Percentiles rank a stretch among this genome's conserved stretches.
phyloP scores from a whole-genome alignment of 1,284 basidiomycete species.

The Leccinum proximum region DNA sequence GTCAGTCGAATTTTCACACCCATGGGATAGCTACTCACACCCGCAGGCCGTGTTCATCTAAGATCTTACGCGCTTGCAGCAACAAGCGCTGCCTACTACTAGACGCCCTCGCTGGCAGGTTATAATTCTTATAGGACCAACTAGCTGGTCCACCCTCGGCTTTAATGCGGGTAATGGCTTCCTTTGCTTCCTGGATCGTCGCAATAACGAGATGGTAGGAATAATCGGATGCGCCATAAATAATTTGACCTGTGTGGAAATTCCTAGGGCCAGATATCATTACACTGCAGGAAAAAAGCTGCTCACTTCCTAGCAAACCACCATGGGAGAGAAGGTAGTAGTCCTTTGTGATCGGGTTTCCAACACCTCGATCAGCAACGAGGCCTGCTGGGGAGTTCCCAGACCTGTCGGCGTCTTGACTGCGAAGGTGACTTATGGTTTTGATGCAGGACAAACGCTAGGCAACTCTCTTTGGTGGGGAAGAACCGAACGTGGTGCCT shows the following conservation, averaged over 20 bases:
- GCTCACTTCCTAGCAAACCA: conserved; percentile 50
- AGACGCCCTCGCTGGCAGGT: conserved; percentile 64
- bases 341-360: conserved; percentile 66
- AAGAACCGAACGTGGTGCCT: conserved; percentile 45
- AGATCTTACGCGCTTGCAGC: conserved; percentile 52
- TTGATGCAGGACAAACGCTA: background rate
- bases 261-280: conserved; percentile 52
- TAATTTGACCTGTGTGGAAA: conserved; percentile 61
- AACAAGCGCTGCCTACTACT: conserved; percentile 54
- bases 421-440: conserved; percentile 5
- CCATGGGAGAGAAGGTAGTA: conserved; percentile 61
- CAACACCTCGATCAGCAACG: conserved; percentile 63
- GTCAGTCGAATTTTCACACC: conserved; percentile 4
- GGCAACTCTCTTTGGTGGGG: conserved; percentile 26
- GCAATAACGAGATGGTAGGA: conserved; percentile 61
- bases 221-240: conserved; percentile 57
- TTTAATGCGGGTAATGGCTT: conserved; percentile 64
- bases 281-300: background rate
- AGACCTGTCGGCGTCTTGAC: conserved; percentile 48
- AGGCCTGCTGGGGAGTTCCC: conserved; percentile 70
- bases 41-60: too few relatives aligned
- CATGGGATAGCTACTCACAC: conserved; percentile 7
- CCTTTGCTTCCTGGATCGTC: conserved; percentile 55
- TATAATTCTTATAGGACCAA: conserved; percentile 78
- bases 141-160: conserved; percentile 63